Percentiles rank a stretch among this genome's conserved stretches.
phyloP scores from a whole-genome alignment of 2,329 filamentous ascomycete species.

The Penicillium capsulatum region DNA sequence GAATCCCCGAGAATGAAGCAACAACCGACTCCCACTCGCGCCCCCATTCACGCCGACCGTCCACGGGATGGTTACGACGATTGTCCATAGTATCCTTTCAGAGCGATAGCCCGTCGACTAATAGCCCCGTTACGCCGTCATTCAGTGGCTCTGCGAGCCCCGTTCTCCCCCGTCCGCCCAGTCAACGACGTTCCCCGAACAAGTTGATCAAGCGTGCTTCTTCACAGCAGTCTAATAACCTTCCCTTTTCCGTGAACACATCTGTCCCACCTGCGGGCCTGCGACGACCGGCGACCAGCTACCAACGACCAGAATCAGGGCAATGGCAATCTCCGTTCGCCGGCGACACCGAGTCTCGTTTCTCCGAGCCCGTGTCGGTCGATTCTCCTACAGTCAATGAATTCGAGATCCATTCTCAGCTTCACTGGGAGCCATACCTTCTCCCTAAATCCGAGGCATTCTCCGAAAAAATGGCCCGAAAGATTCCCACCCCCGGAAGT shows the following conservation, averaged over 20 bases:
- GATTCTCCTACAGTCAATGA: slow-evolving; percentile 10
- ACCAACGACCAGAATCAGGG: slow-evolving; percentile 56
- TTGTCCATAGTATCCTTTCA: slow-evolving; percentile 51
- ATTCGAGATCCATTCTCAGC: slow-evolving; percentile 14
- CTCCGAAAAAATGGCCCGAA: slow-evolving; percentile 36
- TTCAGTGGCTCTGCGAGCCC: slow-evolving; percentile 53
- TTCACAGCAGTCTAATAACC: slow-evolving; percentile 48
- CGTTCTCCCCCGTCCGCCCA: slow-evolving; percentile 37
- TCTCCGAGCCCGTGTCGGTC: slow-evolving; percentile 11
- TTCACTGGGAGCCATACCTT: slow-evolving; percentile 41
- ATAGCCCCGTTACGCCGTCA: slow-evolving; percentile 50
- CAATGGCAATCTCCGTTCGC: slow-evolving; percentile 41
- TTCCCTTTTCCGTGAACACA: slow-evolving; percentile 30
- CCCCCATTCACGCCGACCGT: slow-evolving; percentile 36
- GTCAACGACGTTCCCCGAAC: slow-evolving; percentile 46
- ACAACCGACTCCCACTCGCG: slow-evolving; percentile 25
- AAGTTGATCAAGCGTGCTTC: slow-evolving; percentile 60
- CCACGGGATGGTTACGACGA: slow-evolving; percentile 55
- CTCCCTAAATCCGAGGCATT: slow-evolving; percentile 24
- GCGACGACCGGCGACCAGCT: slow-evolving; percentile 59
- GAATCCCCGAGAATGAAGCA: slow-evolving; percentile 26
- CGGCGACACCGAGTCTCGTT: slow-evolving; percentile 24
- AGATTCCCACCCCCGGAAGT: slow-evolving; percentile 37
- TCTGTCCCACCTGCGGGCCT: slow-evolving; percentile 45
- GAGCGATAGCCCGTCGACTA: slow-evolving; percentile 46